These are phyloP conservation scores for Cryptococcus floricola DNA, from an alignment of 1,284 basidiomycete genomes.

Conservation along the genomic window DNA sequence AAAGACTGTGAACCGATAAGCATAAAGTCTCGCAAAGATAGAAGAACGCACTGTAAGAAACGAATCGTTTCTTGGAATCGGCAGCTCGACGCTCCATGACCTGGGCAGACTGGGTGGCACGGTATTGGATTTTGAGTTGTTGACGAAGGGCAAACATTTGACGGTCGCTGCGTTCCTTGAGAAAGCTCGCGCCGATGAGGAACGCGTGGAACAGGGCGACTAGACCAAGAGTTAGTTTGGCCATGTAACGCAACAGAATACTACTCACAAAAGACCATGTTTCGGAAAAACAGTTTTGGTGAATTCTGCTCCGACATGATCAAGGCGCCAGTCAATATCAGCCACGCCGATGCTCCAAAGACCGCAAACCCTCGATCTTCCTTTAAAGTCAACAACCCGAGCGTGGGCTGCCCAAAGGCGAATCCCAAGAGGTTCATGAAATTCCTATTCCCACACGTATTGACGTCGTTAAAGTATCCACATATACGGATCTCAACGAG, in stretches of 20 bases:
- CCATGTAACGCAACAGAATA: too few species aligned
- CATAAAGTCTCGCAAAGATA: conserved; percentile 1
- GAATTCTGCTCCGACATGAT: conserved; percentile 36
- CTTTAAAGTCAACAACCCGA: conserved; percentile 71
- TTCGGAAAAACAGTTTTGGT: conserved; percentile 50
- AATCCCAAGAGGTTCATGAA: conserved; percentile 34
- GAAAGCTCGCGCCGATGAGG: conserved; percentile 44
- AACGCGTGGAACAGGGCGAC: conserved; percentile 45
- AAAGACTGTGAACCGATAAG: conserved; percentile 36
- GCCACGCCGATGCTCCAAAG: conserved; percentile 56
- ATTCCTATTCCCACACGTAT: conserved; percentile 27
- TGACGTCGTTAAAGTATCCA: conserved; percentile 28
- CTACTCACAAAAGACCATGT: conserved; percentile 41
- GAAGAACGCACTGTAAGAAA: conserved; percentile 66
- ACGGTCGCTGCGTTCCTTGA: conserved; percentile 55
- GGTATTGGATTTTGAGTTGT: conserved; percentile 66
- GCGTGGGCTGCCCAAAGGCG: conserved; percentile 63
- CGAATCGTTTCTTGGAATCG: conserved; percentile 72
- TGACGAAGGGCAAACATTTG: conserved; percentile 61
- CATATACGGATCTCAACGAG: conserved; percentile 39
- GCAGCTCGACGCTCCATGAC: conserved; percentile 74
- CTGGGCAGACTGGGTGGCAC: conserved; percentile 75
- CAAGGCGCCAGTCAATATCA: conserved; percentile 59
- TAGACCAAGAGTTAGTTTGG: conserved; percentile 5
- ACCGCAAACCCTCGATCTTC: conserved; percentile 65